phyloP scores from a whole-genome alignment of 2,329 filamentous ascomycete genomes.

The Cytospora paraplurivora region DNA sequence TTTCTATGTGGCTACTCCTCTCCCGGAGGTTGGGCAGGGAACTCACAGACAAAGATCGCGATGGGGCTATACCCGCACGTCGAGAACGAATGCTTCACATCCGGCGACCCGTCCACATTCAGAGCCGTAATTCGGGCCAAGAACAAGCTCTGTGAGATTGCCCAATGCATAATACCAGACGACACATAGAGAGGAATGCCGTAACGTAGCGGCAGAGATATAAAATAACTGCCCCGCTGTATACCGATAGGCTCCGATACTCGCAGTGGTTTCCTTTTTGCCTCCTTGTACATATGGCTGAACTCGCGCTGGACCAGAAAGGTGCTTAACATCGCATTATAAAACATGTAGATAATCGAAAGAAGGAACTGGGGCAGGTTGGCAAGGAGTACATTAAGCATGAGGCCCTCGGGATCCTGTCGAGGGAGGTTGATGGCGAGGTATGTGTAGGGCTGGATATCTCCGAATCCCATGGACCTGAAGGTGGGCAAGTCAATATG shows the following conservation, averaged over 20 bases:
- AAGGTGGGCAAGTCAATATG: constrained; percentile 31
- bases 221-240: constrained; percentile 47
- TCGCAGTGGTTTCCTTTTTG: constrained; percentile 41
- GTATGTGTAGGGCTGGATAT: constrained; percentile 35
- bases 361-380: constrained; percentile 52
- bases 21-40: neutral
- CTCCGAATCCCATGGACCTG: constrained; percentile 37
- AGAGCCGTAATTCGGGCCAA: constrained; percentile 42
- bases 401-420: constrained; percentile 35
- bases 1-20: neutral
- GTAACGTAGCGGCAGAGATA: constrained; percentile 49
- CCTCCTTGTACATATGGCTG: constrained; percentile 39
- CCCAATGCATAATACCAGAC: constrained; percentile 48
- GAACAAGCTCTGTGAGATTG: constrained; percentile 51
- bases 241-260: constrained; percentile 44
- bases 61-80: constrained; percentile 37
- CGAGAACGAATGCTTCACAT: constrained; percentile 36
- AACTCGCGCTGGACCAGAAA: constrained; percentile 52
- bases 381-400: constrained; percentile 43
- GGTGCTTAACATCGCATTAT: constrained; percentile 48
- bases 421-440: constrained; percentile 34
- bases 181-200: constrained; percentile 42
- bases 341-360: constrained; percentile 48
- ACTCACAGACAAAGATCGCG: constrained; percentile 32
- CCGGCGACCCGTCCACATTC: constrained; percentile 30